Conservation (phyloP, 2,329 filamentous ascomycete genomes). For the Sphaerulina vaccinii region DNA sequence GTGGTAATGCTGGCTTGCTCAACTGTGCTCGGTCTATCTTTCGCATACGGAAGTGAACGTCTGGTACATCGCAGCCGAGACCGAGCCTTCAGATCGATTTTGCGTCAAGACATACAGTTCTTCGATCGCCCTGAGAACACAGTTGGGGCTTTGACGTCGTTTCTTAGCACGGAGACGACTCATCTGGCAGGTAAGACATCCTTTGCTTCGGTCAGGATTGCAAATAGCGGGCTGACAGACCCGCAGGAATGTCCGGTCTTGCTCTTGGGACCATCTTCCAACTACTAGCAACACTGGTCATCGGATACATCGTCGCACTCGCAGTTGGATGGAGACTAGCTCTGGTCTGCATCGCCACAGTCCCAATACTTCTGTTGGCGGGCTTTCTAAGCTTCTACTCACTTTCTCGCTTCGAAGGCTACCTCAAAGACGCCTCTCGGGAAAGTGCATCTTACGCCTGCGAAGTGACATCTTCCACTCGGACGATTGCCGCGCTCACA, state of each 20-base stretch:
- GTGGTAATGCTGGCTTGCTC: conserved; percentile 32
- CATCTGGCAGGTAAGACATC: conserved; percentile 45
- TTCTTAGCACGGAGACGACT: conserved; percentile 45
- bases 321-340: conserved; percentile 51
- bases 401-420: conserved; percentile 6
- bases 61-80: conserved; percentile 79
- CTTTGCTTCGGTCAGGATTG: not conserved
- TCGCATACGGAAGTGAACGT: conserved; percentile 77
- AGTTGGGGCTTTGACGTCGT: conserved; percentile 44
- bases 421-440: conserved; percentile 13
- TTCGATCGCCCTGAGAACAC: conserved; percentile 64
- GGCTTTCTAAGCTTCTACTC: conserved; percentile 48
- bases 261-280: conserved; percentile 49
- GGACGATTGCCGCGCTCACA: conserved; percentile 30
- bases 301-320: conserved; percentile 49
- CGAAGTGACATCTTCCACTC: conserved; percentile 29
- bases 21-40: conserved; percentile 64
- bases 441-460: conserved; percentile 24
- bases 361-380: conserved; percentile 46
- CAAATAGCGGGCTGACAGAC: too few relatives aligned
- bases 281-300: conserved; percentile 42
- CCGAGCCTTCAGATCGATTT: conserved; percentile 75
- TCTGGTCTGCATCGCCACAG: conserved; percentile 46
- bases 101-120: conserved; percentile 85
- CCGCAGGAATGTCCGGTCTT: conserved; percentile 53